Conservation (phyloP, 2,329 filamentous ascomycete species). For the Dryadomyces quercus-mongolicae region DNA sequence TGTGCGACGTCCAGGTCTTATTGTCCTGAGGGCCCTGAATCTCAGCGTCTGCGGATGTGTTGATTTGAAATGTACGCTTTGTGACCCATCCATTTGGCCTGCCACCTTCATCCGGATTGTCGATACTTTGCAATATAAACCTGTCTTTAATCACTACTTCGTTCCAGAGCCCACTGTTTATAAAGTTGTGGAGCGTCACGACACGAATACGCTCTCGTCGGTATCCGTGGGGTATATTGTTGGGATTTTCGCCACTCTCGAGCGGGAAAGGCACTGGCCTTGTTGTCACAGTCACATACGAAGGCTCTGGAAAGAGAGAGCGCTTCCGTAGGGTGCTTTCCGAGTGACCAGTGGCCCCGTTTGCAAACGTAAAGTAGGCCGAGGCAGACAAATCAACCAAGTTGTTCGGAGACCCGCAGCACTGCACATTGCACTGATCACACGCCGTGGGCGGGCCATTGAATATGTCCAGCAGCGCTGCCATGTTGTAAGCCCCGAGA, state of each 20-base stretch:
- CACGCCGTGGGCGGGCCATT: constrained; percentile 20
- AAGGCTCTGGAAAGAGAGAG: background rate
- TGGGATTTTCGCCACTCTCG: background rate
- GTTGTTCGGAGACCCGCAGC: background rate
- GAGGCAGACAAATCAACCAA: background rate
- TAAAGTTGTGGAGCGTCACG: background rate
- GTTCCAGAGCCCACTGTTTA: background rate
- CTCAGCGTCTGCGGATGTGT: background rate
- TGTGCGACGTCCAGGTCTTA: constrained; percentile 31
- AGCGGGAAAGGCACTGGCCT: background rate
- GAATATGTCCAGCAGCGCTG: constrained; percentile 26
- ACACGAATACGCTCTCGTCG: background rate
- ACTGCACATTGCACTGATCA: background rate
- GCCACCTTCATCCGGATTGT: background rate
- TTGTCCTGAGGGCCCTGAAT: constrained; percentile 23
- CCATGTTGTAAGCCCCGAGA: constrained; percentile 23
- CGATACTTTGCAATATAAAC: background rate
- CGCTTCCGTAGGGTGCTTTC: background rate
- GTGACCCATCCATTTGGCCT: background rate
- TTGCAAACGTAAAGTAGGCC: background rate
- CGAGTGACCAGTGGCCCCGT: background rate
- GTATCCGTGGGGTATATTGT: background rate
- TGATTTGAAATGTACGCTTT: background rate
- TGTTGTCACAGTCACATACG: background rate
- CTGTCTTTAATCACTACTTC: background rate